Evolutionary conservation across 1,139 yeast species (phyloP), one percentile per base, ranked within the genome.

Genomic region (Protomyces pachydermus): DNA sequence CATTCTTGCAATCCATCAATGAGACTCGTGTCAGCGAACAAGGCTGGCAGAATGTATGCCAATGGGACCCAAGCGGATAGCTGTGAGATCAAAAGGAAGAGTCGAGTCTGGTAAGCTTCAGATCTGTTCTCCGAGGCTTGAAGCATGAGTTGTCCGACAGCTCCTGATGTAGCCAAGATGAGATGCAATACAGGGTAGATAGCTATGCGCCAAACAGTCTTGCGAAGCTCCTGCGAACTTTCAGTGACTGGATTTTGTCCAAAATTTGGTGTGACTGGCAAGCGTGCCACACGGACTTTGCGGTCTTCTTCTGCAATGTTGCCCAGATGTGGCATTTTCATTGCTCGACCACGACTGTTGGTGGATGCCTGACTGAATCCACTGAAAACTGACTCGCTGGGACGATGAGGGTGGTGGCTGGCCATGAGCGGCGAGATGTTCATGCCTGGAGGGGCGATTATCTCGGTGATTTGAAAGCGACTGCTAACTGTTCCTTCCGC

Each of bases 61-160:
- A 58, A 46, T 4, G 62, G 62, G n/a, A 58, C 32, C 42, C 62
- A 53, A 6, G 62, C 62, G 34, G 62, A 52, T 3, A 55, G 52
- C 28, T 51, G 42, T n/a, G 54, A 58, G 23, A 55, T 58, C 45
- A 58, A 10, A 42, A 42, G 28, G 45, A 38, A 58, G 18, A 58
- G 42, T 16, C 54, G 51, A 5, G 52, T 18, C 35, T 58, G 62
- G 8, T 35, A 28, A 18, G n/a, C 14, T 10, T 50, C 28, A 5
- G 45, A 10, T 23, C 56, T 37, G 56, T 52, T 9, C 28, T 42
- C 56, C n/a, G 56, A 46, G 32, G 37, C 34, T 28, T 46, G 45
- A 25, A 58, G 53, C 45, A 38, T 52, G 56, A 58, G 54, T n/a
- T 46, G 54, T 9, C 62, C 62, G 9, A 58, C 35, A 16, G 46